These are phyloP conservation scores for Camelina sativa DNA, from an alignment of 345 rosid species.

Conservation along the genomic window DNA sequence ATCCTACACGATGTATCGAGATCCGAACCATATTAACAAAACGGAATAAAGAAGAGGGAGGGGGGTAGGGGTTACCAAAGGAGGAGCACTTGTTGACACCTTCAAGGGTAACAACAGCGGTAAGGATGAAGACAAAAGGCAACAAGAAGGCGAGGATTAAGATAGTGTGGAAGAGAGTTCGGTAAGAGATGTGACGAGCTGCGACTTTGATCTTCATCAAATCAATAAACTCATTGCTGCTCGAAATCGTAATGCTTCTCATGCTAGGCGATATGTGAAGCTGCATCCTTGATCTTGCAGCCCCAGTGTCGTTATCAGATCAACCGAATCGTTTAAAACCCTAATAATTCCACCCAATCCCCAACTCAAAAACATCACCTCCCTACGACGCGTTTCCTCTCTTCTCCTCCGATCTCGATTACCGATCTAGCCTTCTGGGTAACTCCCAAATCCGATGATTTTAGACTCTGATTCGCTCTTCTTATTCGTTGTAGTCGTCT, in stretches of 20 bases:
- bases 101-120: constrained; percentile 98
- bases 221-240: constrained; percentile 98
- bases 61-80: constrained; percentile 51
- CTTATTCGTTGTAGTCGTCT: constrained; percentile 44
- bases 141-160: constrained; percentile 95
- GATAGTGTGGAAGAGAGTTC: constrained; percentile 94
- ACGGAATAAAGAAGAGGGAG: no score
- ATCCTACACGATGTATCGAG: constrained; percentile 12
- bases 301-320: constrained; percentile 47
- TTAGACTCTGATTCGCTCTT: constrained; percentile 17
- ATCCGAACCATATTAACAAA: constrained; percentile 9
- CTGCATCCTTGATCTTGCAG: constrained; percentile 92
- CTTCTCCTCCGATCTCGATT: constrained; percentile 43
- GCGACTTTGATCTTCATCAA: constrained; percentile 99
- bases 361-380: constrained; percentile 75
- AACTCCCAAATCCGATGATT: constrained; percentile 38
- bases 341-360: constrained; percentile 51
- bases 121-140: constrained; percentile 98
- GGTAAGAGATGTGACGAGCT: constrained; percentile 96
- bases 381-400: constrained; percentile 39
- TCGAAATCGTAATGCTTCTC: constrained; percentile 99
- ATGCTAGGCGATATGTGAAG: constrained; percentile 99
- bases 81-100: constrained; percentile 99
- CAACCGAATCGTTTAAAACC: constrained; percentile 32
- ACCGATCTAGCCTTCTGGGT: constrained; percentile 39